phyloP scores from a whole-genome alignment of 139 green algal genomes.

The Haematococcus lacustris region DNA sequence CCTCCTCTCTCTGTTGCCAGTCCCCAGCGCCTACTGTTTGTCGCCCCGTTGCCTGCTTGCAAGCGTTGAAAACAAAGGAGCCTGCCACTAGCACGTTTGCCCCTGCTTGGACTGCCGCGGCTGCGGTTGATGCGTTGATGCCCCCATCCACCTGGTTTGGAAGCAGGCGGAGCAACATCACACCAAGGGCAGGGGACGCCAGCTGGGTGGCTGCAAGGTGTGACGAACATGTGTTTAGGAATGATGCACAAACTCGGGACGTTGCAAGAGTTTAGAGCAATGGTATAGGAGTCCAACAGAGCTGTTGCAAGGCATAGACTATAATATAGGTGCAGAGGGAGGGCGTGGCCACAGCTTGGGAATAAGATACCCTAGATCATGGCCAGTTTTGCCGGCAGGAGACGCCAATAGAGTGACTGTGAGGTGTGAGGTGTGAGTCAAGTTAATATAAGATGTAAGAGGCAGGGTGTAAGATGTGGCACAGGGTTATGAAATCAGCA shows the following conservation, averaged over 20 bases:
- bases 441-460: no score
- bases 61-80: conserved; percentile 52
- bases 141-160: conserved; percentile 80
- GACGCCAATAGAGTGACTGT: no score
- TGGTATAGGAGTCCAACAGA: neutral
- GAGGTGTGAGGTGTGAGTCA: no score
- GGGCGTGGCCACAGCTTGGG: no score
- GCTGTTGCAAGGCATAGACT: neutral
- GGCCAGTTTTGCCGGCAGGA: no score
- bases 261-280: neutral
- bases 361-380: no score
- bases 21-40: no score
- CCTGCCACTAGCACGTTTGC: conserved; percentile 86
- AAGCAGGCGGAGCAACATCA: no score
- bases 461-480: neutral
- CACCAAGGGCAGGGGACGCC: conserved; percentile 9
- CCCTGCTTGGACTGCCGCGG: conserved; percentile 57
- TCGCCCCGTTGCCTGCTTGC: no score
- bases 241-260: neutral
- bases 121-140: conserved; percentile 58
- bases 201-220: neutral
- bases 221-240: neutral
- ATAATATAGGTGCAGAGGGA: neutral
- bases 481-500: neutral
- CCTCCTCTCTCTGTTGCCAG: no score